These are phyloP conservation scores for Rhododendron molle DNA, from an alignment of 148 eudicot species.

Conservation along the genomic window DNA sequence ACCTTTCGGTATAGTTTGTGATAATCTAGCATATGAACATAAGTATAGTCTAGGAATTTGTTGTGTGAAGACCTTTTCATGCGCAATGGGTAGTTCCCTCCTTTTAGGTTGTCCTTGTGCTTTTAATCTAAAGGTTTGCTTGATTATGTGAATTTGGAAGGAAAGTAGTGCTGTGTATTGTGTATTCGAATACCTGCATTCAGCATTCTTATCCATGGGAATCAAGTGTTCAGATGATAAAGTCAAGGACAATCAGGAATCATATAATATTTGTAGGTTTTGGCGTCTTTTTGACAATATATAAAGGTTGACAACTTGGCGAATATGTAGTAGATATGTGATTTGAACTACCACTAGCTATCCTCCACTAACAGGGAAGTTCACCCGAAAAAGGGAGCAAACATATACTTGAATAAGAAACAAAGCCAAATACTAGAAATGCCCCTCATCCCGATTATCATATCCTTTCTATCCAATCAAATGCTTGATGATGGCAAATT, in stretches of 20 bases:
- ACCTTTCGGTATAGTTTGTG: not conserved
- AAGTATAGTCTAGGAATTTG: not conserved
- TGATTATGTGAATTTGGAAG: not conserved
- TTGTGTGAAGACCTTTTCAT: not conserved
- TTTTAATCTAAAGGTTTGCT: not conserved
- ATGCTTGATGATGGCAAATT: not conserved
- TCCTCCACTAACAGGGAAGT: not conserved
- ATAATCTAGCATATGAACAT: not conserved
- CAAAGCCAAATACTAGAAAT: not conserved
- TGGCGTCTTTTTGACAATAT: not conserved
- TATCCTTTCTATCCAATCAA: not conserved
- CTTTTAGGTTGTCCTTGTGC: not conserved
- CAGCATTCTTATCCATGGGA: not conserved
- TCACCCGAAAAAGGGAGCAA: not conserved
- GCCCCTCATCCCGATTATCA: not conserved
- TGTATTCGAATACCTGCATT: not conserved
- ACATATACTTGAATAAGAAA: not conserved
- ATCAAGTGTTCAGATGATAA: not conserved
- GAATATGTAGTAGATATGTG: not conserved
- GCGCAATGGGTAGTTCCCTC: not conserved
- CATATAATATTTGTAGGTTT: not conserved
- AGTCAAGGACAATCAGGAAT: not conserved
- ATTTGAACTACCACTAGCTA: not conserved
- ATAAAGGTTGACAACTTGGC: not conserved
- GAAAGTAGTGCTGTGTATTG: too few species aligned